These are phyloP conservation scores for Pisolithus marmoratus DNA, from an alignment of 768 basidiomycete genomes.

Conservation along the genomic window DNA sequence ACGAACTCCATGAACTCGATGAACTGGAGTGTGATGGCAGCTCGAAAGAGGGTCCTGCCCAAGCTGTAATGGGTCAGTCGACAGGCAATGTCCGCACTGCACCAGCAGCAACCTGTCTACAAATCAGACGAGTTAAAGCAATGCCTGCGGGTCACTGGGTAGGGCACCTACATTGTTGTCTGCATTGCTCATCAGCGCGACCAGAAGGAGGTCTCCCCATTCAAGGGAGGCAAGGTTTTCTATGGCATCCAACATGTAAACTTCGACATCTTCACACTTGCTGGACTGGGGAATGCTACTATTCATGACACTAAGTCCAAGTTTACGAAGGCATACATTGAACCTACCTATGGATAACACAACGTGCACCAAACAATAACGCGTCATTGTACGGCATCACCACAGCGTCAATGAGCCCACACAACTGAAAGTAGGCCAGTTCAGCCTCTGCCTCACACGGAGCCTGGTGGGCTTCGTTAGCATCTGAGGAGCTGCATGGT, in stretches of 20 bases:
- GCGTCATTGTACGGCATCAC: not conserved
- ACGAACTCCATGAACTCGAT: not conserved
- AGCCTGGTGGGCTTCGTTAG: not conserved
- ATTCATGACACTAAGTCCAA: too few relatives aligned
- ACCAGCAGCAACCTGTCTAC: not conserved
- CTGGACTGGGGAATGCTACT: too few relatives aligned
- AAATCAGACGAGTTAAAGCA: too few relatives aligned
- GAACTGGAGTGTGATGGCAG: not conserved
- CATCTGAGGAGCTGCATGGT: not conserved
- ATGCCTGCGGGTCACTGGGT: not conserved
- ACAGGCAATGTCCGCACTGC: not conserved
- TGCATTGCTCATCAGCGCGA: not conserved
- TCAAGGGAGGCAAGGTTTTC: not conserved
- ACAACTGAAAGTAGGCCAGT: too few relatives aligned
- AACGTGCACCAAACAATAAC: constrained; percentile 2
- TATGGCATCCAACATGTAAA: not conserved
- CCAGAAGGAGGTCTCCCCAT: not conserved
- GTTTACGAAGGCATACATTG: too few relatives aligned
- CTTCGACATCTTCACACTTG: not conserved
- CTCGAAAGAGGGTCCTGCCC: not conserved
- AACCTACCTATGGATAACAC: too few relatives aligned
- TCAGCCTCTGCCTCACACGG: constrained; percentile 3
- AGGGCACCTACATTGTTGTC: not conserved
- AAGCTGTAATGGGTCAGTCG: not conserved
- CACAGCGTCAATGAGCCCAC: not conserved